Conservation (phyloP, 768 basidiomycete species). For the Asterophora lycoperdoides region DNA sequence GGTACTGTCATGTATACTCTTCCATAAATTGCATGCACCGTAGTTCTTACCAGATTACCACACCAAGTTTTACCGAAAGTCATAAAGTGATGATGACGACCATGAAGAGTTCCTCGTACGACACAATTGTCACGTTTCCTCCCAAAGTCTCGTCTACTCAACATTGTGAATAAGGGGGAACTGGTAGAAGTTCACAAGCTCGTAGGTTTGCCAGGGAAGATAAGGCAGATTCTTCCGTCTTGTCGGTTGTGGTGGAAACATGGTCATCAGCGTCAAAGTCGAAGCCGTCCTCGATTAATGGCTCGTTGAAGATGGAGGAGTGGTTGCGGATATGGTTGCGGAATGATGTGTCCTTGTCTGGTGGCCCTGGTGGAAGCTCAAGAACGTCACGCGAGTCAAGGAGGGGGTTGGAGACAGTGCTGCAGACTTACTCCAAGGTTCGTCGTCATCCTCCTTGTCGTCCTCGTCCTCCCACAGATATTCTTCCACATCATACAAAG, state of each 20-base stretch:
- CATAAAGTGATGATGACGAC: no score
- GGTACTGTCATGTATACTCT: no score
- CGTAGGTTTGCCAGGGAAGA: conserved; percentile 23
- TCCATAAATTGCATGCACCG: no score
- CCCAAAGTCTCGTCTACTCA: no score
- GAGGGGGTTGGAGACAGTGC: conserved; percentile 43
- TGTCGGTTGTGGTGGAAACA: conserved; percentile 24
- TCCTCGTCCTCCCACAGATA: background rate
- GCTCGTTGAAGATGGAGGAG: conserved; percentile 56
- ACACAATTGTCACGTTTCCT: no score
- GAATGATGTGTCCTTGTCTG: conserved; percentile 46
- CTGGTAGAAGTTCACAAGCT: conserved; percentile 29
- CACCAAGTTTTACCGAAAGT: no score
- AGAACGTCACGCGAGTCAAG: conserved; percentile 56
- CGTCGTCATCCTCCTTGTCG: background rate
- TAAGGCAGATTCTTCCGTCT: conserved; percentile 27
- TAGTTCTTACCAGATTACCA: no score
- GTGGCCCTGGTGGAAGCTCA: conserved; percentile 53
- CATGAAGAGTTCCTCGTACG: no score
- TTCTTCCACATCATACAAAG: background rate
- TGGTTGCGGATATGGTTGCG: conserved; percentile 66
- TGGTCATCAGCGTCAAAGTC: conserved; percentile 28
- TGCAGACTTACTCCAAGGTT: background rate
- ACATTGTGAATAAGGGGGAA: conserved; percentile 46
- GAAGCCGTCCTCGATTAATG: conserved; percentile 30